Conservation (phyloP, 108 stramenopile species). For the Licmophora abbreviata region DNA sequence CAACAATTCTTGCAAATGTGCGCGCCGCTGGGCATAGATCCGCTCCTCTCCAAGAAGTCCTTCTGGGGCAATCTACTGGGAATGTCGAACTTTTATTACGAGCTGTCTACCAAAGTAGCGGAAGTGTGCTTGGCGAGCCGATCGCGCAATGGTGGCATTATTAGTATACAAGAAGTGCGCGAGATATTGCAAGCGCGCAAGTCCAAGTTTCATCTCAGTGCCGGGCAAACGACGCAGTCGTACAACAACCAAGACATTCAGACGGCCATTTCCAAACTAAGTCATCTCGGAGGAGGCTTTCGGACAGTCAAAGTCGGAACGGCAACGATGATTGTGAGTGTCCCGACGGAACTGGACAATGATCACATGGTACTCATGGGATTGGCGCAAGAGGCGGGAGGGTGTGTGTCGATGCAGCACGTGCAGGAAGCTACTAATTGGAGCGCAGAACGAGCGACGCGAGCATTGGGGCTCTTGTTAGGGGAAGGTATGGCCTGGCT, state of each 20-base stretch:
- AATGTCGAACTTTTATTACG: constrained; percentile 96
- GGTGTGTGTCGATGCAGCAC: constrained; percentile 46
- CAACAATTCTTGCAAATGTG: constrained; percentile 95
- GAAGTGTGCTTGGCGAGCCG: constrained; percentile 89
- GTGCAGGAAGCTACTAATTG: constrained; percentile 40
- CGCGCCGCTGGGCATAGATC: constrained; percentile 79
- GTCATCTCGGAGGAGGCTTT: constrained; percentile 77
- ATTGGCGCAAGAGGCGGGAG: constrained; percentile 47
- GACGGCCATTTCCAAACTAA: constrained; percentile 70
- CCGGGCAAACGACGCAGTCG: constrained; percentile 11
- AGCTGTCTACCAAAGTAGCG: constrained; percentile 94
- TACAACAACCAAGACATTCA: constrained; percentile 65
- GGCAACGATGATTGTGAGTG: constrained; percentile 69
- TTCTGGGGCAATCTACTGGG: constrained; percentile 66
- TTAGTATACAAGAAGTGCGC: constrained; percentile 70
- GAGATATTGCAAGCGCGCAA: constrained; percentile 48
- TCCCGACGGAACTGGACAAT: constrained; percentile 76
- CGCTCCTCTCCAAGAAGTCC: constrained; percentile 55
- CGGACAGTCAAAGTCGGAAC: constrained; percentile 62
- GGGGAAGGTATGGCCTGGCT: constrained; percentile 84
- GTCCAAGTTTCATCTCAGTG: constrained; percentile 45
- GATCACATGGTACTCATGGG: constrained; percentile 82
- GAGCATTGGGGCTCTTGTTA: constrained; percentile 62
- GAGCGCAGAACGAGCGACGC: constrained; percentile 57
- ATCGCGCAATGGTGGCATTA: constrained; percentile 92